Base-by-base conservation (phyloP, 2,329 filamentous ascomycete species). In the Claviceps fusiformis region DNA sequence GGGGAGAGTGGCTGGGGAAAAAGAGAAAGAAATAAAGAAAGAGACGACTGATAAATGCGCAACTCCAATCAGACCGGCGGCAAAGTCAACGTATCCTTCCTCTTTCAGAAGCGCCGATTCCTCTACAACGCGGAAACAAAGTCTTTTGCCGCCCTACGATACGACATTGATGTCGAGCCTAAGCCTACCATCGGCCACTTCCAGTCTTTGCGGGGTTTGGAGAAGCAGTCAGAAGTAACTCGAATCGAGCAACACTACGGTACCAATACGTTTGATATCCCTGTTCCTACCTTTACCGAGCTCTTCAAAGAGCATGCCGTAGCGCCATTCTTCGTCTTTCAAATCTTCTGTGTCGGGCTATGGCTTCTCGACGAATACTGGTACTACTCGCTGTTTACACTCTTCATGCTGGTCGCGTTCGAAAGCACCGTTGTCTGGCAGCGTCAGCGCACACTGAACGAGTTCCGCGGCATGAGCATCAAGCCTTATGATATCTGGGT, bases 331-430 rank as follows among this genome's bases (percentile, higher is more conserved):
- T 98, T 98, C 72, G 91, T 98, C 59, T 98, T 98, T 74, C 93
- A 98, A 76, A 79, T 98, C 58, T 98, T 98, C 76, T 98, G 95
- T 64, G 93, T 98, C 56, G 95, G 93, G 17, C 75, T 98, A 58
- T 98, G 93, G 93, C 89, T 97, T 84, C 75, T 98, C 67, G 93
- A 98, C 67, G 95, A 98, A 73, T 98, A 97, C 74, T 98, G 95
- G 93, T 98, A 98, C 76, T 98, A 98, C 74, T 97, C 93, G 58
- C 81, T 98, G 24, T 98, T 98, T 72, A 98, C 95, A 0, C 83
- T 98, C 27, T 91, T 97, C 75, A 98, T 98, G 95, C 82, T 98
- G 55, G 89, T 98, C 62, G 85, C 83, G 57, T 98, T 98, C 63
- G 93, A 98, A 75, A 96, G 91, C 70, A 98, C 93, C 2, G 95